These are phyloP conservation scores for Sonneratia alba DNA, from an alignment of 345 rosid species.

Conservation along the genomic window DNA sequence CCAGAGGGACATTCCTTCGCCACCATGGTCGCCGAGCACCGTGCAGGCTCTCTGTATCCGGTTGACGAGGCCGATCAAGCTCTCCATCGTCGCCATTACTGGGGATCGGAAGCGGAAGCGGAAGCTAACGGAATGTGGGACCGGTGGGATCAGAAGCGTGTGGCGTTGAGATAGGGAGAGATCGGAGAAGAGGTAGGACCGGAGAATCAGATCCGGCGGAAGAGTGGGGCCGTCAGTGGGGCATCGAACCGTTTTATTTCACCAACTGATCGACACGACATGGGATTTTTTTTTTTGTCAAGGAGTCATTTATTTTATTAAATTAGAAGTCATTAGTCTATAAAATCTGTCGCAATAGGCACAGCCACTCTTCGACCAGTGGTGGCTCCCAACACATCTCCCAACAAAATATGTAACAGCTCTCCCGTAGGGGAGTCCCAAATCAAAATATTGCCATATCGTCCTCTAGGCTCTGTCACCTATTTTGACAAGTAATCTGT, in stretches of 20 bases:
- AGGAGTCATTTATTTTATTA: no score
- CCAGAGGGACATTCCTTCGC: conserved; percentile 99
- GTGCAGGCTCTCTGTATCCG: conserved; percentile 96
- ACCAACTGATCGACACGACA: neutral
- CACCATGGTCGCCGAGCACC: conserved; percentile 93
- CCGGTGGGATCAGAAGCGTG: neutral
- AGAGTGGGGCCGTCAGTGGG: neutral
- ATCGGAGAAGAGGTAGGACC: neutral
- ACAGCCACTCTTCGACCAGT: no score
- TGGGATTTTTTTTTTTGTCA: no score
- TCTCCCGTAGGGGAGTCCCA: no score
- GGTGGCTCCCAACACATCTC: no score
- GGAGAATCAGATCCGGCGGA: conserved; percentile 3
- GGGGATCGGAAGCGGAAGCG: neutral
- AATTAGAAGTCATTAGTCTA: no score
- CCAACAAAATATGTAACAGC: no score
- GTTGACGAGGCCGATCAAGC: conserved; percentile 89
- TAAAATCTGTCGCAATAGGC: no score
- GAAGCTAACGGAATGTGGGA: neutral
- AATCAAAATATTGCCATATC: no score
- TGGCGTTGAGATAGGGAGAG: neutral
- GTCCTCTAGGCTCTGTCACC: no score
- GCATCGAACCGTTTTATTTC: neutral
- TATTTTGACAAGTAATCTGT: no score
- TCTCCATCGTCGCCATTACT: conserved; percentile 87